These are phyloP conservation scores for Silene uniflora DNA, from an alignment of 148 eudicot species.

Conservation along the genomic window DNA sequence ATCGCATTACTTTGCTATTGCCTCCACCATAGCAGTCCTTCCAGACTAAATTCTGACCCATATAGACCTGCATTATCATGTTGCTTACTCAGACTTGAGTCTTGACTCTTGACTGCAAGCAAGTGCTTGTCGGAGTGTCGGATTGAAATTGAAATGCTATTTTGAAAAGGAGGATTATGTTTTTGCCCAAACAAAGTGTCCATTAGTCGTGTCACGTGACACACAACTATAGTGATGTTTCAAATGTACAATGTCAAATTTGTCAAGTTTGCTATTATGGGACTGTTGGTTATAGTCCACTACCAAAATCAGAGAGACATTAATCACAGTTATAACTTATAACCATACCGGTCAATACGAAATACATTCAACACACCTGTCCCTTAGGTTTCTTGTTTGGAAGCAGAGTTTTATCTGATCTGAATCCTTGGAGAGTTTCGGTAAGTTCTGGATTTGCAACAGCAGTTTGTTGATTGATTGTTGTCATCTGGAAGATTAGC, in stretches of 20 bases:
- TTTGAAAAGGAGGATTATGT: neutral
- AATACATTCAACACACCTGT: slow-evolving; percentile 35
- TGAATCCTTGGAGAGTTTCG: slow-evolving; percentile 46
- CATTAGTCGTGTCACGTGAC: no score
- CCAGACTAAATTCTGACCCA: slow-evolving; percentile 83
- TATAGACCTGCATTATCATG: slow-evolving; percentile 54
- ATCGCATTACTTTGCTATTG: slow-evolving; percentile 42
- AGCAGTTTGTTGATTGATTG: slow-evolving; percentile 72
- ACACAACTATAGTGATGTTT: no score
- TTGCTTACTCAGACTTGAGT: neutral
- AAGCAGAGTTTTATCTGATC: slow-evolving; percentile 65
- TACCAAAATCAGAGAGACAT: no score
- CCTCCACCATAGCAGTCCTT: slow-evolving; percentile 43
- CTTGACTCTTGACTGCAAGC: neutral
- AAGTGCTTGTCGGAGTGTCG: neutral
- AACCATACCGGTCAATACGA: no score
- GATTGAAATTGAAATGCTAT: neutral
- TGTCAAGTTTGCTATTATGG: no score
- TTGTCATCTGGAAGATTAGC: slow-evolving; percentile 49
- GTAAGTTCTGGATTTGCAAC: slow-evolving; percentile 52
- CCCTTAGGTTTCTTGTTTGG: slow-evolving; percentile 63
- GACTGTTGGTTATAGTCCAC: no score
- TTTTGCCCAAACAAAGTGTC: neutral
- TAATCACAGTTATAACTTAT: no score
- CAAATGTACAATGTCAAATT: no score